phyloP scores from a whole-genome alignment of 2,329 filamentous ascomycete genomes.

The Claviceps arundinis region DNA sequence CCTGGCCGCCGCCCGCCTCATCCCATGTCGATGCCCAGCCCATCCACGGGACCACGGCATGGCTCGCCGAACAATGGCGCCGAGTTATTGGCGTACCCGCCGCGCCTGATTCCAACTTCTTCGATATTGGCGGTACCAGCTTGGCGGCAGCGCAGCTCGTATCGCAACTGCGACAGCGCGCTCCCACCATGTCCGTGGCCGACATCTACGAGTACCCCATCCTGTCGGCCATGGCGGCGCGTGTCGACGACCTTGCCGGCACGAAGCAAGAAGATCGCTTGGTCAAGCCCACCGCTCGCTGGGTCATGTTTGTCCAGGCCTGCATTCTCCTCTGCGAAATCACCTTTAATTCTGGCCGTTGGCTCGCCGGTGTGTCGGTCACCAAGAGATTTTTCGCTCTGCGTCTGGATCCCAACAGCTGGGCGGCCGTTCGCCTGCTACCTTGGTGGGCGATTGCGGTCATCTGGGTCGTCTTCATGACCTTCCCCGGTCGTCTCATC shows the following conservation, averaged over 20 bases:
- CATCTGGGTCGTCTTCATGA: slow-evolving; percentile 7
- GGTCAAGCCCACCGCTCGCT: slow-evolving; percentile 10
- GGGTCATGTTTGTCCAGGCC: slow-evolving; percentile 9
- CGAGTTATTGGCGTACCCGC: slow-evolving; percentile 9
- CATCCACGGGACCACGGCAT: slow-evolving; percentile 7
- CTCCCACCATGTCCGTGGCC: slow-evolving; percentile 11
- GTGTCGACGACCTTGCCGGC: slow-evolving; percentile 8
- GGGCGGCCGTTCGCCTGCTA: slow-evolving; percentile 6
- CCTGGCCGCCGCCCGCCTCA: slow-evolving; percentile 7
- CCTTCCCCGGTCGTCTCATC: slow-evolving; percentile 9
- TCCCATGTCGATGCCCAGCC: slow-evolving; percentile 3
- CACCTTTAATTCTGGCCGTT: slow-evolving; percentile 6
- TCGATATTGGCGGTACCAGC: slow-evolving; percentile 12
- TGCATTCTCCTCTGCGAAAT: slow-evolving; percentile 7
- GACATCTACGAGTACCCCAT: slow-evolving; percentile 11
- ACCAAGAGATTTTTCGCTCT: slow-evolving; percentile 8
- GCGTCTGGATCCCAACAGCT: slow-evolving; percentile 1
- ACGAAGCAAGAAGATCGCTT: slow-evolving; percentile 5
- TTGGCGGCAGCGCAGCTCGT: slow-evolving; percentile 12
- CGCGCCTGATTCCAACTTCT: slow-evolving; percentile 8
- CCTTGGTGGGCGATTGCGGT: slow-evolving; percentile 8
- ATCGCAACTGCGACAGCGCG: slow-evolving; percentile 9
- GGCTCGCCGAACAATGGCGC: slow-evolving; percentile 11
- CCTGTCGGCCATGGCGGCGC: slow-evolving; percentile 8
- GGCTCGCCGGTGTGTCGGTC: slow-evolving; percentile 5